Percentiles rank a stretch among this genome's conserved stretches.
phyloP scores from a whole-genome alignment of 2,329 filamentous ascomycete species.

The Colletotrichum eremochloae region DNA sequence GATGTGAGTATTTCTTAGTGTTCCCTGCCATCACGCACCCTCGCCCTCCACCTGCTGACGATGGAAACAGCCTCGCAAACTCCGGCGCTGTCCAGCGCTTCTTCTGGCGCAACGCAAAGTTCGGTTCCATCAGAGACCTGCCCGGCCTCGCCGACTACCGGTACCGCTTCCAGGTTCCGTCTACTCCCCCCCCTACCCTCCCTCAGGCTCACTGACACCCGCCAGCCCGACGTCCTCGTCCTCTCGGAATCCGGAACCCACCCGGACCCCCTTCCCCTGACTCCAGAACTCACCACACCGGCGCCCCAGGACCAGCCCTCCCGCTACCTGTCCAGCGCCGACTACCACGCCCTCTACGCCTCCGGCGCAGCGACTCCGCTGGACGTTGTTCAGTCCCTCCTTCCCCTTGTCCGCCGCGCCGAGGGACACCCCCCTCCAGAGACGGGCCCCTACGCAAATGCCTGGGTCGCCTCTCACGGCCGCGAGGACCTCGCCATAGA shows the following conservation, averaged over 20 bases:
- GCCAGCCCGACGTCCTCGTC: slow-evolving; percentile 68
- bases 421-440: slow-evolving; percentile 39
- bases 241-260: slow-evolving; percentile 55
- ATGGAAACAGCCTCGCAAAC: slow-evolving; percentile 65
- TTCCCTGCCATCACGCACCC: neutral
- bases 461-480: slow-evolving; percentile 77
- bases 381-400: slow-evolving; percentile 77
- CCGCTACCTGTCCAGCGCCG: slow-evolving; percentile 77
- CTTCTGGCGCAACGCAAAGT: slow-evolving; percentile 78
- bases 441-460: slow-evolving; percentile 68
- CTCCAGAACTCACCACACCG: slow-evolving; percentile 55
- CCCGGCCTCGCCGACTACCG: slow-evolving; percentile 59
- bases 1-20: slow-evolving; percentile 61
- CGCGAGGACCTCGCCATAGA: slow-evolving; percentile 69
- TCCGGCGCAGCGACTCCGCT: slow-evolving; percentile 78
- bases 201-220: slow-evolving; percentile 22
- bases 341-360: slow-evolving; percentile 83
- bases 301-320: slow-evolving; percentile 57
- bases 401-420: slow-evolving; percentile 77
- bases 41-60: neutral
- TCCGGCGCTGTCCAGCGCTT: slow-evolving; percentile 72
- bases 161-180: slow-evolving; percentile 62
- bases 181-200: no score
- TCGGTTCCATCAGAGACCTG: slow-evolving; percentile 62
- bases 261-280: slow-evolving; percentile 41